Evolutionary conservation across 305 asterid species (phyloP).

Genomic region (Fraxinus paxiana): DNA sequence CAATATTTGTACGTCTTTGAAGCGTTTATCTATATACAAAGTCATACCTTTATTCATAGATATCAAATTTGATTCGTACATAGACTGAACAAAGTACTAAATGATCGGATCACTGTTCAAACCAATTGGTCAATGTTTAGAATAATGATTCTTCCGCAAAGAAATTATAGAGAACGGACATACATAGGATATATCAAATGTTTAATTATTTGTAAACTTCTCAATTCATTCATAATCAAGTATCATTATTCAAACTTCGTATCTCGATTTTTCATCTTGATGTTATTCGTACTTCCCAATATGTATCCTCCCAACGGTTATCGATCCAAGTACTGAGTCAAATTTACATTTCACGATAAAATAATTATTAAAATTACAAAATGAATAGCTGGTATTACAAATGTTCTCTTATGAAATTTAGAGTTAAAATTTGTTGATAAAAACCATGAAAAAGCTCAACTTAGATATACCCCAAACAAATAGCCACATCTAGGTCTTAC

Average conservation of each 20-base stretch:
- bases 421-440: background rate
- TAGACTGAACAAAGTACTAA: too few species aligned
- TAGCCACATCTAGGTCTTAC: background rate
- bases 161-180: too few species aligned
- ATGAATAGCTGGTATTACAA: background rate
- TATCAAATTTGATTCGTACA: too few species aligned
- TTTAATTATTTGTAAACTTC: too few species aligned
- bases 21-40: too few species aligned
- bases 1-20: too few species aligned
- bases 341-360: background rate
- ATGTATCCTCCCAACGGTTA: background rate
- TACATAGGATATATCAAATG: too few species aligned
- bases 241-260: too few species aligned
- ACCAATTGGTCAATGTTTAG: too few species aligned
- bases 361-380: background rate
- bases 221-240: background rate
- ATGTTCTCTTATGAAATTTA: background rate
- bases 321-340: background rate
- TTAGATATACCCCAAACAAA: background rate
- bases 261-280: background rate
- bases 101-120: too few species aligned
- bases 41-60: too few species aligned
- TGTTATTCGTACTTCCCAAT: background rate
- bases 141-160: too few species aligned
- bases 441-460: background rate